Conservation (phyloP, 73 alveolate species). For the Tetrahymena malaccensis region DNA sequence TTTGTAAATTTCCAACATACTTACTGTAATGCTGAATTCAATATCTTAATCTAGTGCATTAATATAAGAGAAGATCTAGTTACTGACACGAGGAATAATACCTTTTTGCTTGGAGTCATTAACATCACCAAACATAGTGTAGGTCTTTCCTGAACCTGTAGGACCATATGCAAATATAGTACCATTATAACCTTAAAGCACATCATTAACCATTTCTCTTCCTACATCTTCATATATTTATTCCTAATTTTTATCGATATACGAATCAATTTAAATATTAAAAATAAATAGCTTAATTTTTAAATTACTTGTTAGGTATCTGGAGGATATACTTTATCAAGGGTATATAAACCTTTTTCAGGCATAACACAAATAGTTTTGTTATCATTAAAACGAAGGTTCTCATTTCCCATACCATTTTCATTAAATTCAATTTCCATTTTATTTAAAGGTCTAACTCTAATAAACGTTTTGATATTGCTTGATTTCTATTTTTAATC, state of each 20-base stretch:
- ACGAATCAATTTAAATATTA: no score
- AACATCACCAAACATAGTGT: conserved; percentile 92
- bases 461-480: background rate
- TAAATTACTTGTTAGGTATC: background rate
- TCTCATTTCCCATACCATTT: background rate
- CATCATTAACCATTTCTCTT: conserved; percentile 64
- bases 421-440: background rate
- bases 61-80: conserved; percentile 35
- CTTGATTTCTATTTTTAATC: background rate
- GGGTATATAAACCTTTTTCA: background rate
- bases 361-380: background rate
- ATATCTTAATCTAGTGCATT: conserved; percentile 46
- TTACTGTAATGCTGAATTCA: conserved; percentile 56
- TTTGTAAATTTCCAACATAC: conserved; percentile 76
- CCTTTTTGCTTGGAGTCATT: conserved; percentile 71
- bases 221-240: conserved; percentile 61
- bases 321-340: background rate
- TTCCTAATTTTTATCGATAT: background rate
- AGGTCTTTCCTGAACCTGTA: conserved; percentile 97
- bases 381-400: background rate
- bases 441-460: background rate
- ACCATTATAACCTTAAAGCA: conserved; percentile 71
- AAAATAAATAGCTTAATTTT: no score
- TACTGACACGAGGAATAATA: conserved; percentile 55
- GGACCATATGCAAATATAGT: conserved; percentile 95